These are phyloP conservation scores for Blastobotrys malaysiensis DNA, from an alignment of 1,139 yeast species.

Conservation along the genomic window DNA sequence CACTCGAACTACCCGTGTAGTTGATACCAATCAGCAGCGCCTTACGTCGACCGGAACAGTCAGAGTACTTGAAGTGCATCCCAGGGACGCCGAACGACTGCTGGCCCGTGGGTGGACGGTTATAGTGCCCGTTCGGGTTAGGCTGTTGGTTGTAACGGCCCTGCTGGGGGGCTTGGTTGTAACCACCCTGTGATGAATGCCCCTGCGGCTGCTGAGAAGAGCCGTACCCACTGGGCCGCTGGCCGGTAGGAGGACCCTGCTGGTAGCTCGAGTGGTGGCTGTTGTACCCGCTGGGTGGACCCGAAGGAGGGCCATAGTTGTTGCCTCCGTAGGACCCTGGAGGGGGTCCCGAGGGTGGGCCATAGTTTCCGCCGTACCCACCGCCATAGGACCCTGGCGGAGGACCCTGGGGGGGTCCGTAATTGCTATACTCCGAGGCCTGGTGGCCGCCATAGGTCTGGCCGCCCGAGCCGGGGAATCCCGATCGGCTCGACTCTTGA, in stretches of 20 bases:
- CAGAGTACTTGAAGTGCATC: constrained; percentile 59
- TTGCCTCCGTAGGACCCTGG: constrained; percentile 6
- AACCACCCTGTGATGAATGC: background rate
- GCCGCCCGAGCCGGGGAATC: constrained; percentile 30
- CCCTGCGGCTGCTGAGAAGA: background rate
- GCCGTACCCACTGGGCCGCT: background rate
- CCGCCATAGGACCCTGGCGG: constrained; percentile 15
- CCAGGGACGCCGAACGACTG: constrained; percentile 36
- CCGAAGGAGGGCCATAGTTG: constrained; percentile 26
- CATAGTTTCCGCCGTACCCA: background rate
- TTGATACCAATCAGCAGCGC: constrained; percentile 85
- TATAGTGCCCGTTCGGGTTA: constrained; percentile 3
- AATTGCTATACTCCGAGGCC: constrained; percentile 15
- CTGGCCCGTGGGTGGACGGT: constrained; percentile 33
- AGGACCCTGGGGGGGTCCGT: constrained; percentile 20
- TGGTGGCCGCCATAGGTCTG: constrained; percentile 23
- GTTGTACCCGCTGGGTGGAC: constrained; percentile 22
- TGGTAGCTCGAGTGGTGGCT: background rate
- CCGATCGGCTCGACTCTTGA: background rate
- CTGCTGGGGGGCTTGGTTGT: constrained; percentile 23
- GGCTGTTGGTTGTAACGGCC: constrained; percentile 5
- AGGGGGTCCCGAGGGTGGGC: constrained; percentile 5
- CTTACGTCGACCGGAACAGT: constrained; percentile 69
- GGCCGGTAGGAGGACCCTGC: background rate
- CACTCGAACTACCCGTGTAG: constrained; percentile 68